Conservation (phyloP, 805 yeast species). For the Limtongia smithiae region DNA sequence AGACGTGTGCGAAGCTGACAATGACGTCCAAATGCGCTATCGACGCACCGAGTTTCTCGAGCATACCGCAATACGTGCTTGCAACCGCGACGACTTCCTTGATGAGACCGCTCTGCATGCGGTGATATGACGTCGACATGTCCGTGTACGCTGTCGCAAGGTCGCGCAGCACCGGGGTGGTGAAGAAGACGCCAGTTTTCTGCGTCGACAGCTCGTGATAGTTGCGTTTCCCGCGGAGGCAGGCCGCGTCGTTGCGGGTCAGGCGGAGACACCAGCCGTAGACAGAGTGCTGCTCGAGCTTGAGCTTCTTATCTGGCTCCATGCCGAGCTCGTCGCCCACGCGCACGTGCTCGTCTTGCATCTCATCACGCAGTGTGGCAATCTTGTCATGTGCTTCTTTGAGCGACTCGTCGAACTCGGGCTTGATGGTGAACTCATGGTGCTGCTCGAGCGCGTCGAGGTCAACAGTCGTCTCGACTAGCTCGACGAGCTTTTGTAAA, state of each 20-base stretch:
- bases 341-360: slow-evolving; percentile 56
- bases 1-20: slow-evolving; percentile 76
- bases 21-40: slow-evolving; percentile 81
- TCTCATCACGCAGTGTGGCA: slow-evolving; percentile 51
- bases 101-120: slow-evolving; percentile 73
- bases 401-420: slow-evolving; percentile 83
- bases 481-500: slow-evolving; percentile 67
- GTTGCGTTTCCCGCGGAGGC: slow-evolving; percentile 52
- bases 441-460: slow-evolving; percentile 74
- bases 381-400: slow-evolving; percentile 56
- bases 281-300: slow-evolving; percentile 78
- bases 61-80: slow-evolving; percentile 73
- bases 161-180: slow-evolving; percentile 62
- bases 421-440: slow-evolving; percentile 79
- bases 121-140: slow-evolving; percentile 63
- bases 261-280: slow-evolving; percentile 95
- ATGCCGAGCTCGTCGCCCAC: slow-evolving; percentile 72
- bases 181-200: slow-evolving; percentile 92
- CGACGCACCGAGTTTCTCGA: slow-evolving; percentile 60
- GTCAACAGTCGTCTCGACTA: slow-evolving; percentile 91
- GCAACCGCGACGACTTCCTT: slow-evolving; percentile 79
- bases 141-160: slow-evolving; percentile 57
- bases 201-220: slow-evolving; percentile 84
- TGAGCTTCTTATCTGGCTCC: slow-evolving; percentile 83
- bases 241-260: slow-evolving; percentile 79